Base-by-base conservation (phyloP, 2,329 filamentous ascomycete genomes). In the Talaromyces funiculosus region DNA sequence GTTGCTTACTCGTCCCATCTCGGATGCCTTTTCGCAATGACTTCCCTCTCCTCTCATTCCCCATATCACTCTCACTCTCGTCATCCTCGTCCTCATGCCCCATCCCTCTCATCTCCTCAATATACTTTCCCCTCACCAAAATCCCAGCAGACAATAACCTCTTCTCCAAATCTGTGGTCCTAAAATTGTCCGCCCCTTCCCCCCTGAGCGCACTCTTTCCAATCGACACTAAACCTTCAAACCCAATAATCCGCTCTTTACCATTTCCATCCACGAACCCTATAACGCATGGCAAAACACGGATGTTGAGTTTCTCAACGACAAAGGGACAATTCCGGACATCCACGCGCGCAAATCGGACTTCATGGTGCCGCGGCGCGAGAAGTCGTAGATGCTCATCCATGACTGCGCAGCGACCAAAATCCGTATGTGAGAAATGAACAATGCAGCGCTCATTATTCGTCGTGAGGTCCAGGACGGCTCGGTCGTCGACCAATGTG, bases 351-450 rank as follows among this genome's bases (percentile, higher is more conserved):
- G 76, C 75, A 67, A 81, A 81, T 5, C 74, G 71, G 14, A 76
- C 72, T 58, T 78, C 76, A 57, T 75, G 68, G 62, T 78, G 76
- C 35, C 63, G 67, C 45, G 66, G 62, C 22, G 76, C 74, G 37
- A 80, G 68, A 24, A 79, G 73, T 53, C 80, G 75, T 10, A 87
- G 75, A 69, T 84, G 83, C 53, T 75, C 75, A 68, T 87, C 84
- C 85, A 87, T 87, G 59, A 84, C 80, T 10, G 75, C 73, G 71
- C 85, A 87, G 59, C 84, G 80, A 20, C 80, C 78, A 71, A 87
- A 87, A 67, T 87, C 85, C 2, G 83, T 79, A 67, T 87, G 85
- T 70, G 82, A 84, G 71, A 87, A 87, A 69, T 87, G 85, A 24
- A 87, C 81, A 1, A 87, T 77, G 66, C 82, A 85, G 26, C 80